phyloP scores from a whole-genome alignment of 2,329 filamentous ascomycete species.

The Ceratocystis ficicola region DNA sequence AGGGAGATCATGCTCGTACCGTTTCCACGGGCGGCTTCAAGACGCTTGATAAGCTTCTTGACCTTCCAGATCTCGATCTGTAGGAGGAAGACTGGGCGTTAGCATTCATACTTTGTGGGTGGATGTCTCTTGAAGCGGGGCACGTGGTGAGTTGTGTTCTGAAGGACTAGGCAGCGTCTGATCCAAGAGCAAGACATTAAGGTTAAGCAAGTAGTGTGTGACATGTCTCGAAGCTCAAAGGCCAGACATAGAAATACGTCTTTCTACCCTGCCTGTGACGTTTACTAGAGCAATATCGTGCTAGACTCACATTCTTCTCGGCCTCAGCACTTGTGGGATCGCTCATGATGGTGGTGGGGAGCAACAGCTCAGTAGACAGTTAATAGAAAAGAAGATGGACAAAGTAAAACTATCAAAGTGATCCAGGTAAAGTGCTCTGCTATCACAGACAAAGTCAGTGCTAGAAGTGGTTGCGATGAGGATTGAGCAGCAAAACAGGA shows the following conservation, averaged over 20 bases:
- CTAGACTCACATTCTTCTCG: constrained; percentile 72
- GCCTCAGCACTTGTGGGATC: constrained; percentile 79
- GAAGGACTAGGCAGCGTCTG: background rate
- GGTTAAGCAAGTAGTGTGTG: background rate
- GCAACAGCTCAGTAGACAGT: constrained; percentile 24
- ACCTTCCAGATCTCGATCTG: constrained; percentile 86
- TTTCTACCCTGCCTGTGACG: background rate
- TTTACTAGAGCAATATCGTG: background rate
- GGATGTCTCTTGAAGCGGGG: background rate
- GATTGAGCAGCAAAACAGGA: constrained; percentile 11
- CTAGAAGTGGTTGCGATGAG: constrained; percentile 20
- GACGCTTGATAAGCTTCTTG: constrained; percentile 98
- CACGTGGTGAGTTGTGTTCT: background rate
- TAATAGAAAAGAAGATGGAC: constrained; percentile 15
- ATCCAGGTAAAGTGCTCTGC: constrained; percentile 21
- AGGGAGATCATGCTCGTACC: constrained; percentile 99
- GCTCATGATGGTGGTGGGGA: constrained; percentile 55
- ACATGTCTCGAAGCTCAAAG: background rate
- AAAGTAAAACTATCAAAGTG: constrained; percentile 4
- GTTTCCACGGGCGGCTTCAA: constrained; percentile 94
- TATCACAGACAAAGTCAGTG: constrained; percentile 24
- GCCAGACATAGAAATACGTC: background rate
- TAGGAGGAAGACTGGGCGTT: background rate
- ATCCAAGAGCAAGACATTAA: background rate
- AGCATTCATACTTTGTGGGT: background rate